phyloP scores from a whole-genome alignment of 225 moss, liverwort and hornwort genomes.

The Straminergon stramineum region DNA sequence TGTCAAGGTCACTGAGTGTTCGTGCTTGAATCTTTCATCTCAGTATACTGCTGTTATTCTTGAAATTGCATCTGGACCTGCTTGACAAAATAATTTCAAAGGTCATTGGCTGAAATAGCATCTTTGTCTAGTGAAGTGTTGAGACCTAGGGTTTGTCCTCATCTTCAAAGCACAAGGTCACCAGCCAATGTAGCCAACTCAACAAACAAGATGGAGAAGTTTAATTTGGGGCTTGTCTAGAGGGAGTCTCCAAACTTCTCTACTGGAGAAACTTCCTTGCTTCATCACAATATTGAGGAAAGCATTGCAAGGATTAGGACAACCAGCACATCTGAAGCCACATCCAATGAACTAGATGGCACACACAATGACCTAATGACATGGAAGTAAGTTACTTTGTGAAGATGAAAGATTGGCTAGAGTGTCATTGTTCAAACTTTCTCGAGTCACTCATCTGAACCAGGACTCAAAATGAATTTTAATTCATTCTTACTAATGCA shows the following conservation, averaged over 20 bases:
- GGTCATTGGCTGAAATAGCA: neutral
- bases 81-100: neutral
- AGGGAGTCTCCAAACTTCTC: neutral
- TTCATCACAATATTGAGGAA: neutral
- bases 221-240: neutral
- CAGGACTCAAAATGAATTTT: neutral
- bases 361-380: fast-evolving
- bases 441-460: too few species aligned
- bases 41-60: neutral
- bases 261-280: fast-evolving
- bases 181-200: neutral
- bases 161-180: neutral
- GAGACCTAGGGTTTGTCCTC: neutral
- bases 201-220: neutral
- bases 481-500: neutral
- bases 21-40: neutral
- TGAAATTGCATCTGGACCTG: neutral
- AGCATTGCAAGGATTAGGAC: neutral
- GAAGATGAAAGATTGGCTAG: neutral
- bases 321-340: fast-evolving
- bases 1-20: neutral
- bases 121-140: neutral
- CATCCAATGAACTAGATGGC: fast-evolving
- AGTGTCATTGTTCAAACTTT: too few species aligned
- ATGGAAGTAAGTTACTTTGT: neutral